A percentile compares a stretch with the other conserved stretches of the same genome.
Conservation (phyloP, 176 grass and related monocot species). For the Juncus effusus region DNA sequence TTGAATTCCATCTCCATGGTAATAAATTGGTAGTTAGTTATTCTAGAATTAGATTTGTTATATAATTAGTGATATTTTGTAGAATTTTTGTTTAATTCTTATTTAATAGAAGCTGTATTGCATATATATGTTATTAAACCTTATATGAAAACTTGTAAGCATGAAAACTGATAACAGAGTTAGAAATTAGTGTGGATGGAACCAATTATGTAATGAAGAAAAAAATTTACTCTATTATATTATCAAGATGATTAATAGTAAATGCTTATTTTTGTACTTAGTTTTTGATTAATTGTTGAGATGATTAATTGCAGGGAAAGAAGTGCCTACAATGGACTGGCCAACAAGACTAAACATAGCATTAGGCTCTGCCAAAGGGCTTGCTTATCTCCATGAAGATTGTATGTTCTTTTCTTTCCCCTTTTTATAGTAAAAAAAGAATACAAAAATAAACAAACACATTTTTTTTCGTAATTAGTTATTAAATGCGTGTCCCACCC, state of each 20-base stretch:
- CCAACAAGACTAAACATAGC: constrained; percentile 70
- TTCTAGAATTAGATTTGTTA: too few species aligned
- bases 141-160: not conserved
- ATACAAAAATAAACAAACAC: not conserved
- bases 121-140: not conserved
- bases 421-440: not conserved
- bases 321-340: constrained; percentile 65
- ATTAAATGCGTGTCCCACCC: too few species aligned
- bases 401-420: constrained; percentile 42
- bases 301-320: constrained; percentile 40
- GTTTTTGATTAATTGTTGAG: not conserved
- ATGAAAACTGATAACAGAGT: not conserved
- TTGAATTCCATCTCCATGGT: constrained; percentile 85
- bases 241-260: not conserved
- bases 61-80: too few species aligned
- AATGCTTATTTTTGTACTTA: not conserved
- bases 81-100: too few species aligned
- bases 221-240: too few species aligned
- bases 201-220: too few species aligned
- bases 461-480: too few species aligned
- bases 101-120: not conserved
- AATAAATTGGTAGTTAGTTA: not conserved
- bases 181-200: too few species aligned
- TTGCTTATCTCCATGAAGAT: constrained; percentile 96
- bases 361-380: constrained; percentile 82